Conservation (phyloP, 1,139 yeast genomes). For the Blastobotrys persicus region DNA sequence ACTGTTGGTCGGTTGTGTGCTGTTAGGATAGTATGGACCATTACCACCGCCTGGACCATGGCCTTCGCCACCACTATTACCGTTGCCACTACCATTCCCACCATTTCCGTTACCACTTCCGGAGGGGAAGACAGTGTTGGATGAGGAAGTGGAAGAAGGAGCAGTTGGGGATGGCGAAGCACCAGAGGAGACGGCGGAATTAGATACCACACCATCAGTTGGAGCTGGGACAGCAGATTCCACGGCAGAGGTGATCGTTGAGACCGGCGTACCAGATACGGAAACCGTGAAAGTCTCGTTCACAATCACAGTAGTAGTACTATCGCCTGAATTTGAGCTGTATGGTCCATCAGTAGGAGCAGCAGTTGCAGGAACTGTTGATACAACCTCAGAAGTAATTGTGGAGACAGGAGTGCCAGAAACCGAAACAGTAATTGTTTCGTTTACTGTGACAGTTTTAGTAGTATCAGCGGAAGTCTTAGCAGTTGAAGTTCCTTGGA, state of each 20-base stretch:
- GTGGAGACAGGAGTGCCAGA: background rate
- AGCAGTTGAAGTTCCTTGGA: background rate
- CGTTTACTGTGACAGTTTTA: background rate
- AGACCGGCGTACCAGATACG: background rate
- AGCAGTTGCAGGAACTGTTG: background rate
- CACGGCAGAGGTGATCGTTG: background rate
- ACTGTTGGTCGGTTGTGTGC: background rate
- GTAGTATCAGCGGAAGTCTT: background rate
- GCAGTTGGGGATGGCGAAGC: background rate
- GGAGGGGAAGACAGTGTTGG: background rate
- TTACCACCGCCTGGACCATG: background rate
- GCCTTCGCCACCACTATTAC: conserved; percentile 1
- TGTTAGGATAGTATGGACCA: conserved; percentile 1
- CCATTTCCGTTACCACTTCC: conserved; percentile 6
- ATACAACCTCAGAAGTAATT: background rate
- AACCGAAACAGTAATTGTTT: background rate
- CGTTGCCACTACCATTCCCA: conserved; percentile 2
- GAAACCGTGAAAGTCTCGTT: background rate
- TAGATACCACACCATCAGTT: background rate
- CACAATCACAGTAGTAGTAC: background rate
- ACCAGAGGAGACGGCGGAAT: no score
- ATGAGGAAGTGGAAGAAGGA: background rate
- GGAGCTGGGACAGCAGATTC: background rate
- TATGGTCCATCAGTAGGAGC: background rate
- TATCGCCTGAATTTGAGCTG: background rate